phyloP scores from a whole-genome alignment of 805 yeast species.

The Saccharomycopsis vini region DNA sequence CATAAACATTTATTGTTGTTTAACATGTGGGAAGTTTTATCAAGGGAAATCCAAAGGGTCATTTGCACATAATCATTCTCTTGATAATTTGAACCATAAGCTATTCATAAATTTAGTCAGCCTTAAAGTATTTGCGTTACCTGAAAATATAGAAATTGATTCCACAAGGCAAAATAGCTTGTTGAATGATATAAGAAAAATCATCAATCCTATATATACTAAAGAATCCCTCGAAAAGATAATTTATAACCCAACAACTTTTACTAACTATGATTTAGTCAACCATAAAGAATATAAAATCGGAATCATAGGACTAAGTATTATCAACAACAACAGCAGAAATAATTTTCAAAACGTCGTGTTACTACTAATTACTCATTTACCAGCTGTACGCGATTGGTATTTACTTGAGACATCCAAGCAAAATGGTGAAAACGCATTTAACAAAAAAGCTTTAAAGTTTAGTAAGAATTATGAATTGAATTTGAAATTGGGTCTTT shows the following conservation, averaged over 20 bases:
- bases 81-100: conserved; percentile 50
- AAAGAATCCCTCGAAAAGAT: neutral
- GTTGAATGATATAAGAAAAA: conserved; percentile 43
- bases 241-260: neutral
- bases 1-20: conserved; percentile 60
- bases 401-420: conserved; percentile 24
- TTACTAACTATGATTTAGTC: conserved; percentile 29
- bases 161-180: conserved; percentile 19
- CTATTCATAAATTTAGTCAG: conserved; percentile 49
- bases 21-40: conserved; percentile 64
- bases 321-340: conserved; percentile 35
- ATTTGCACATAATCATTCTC: conserved; percentile 59
- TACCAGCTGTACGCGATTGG: conserved; percentile 39
- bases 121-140: conserved; percentile 46
- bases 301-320: conserved; percentile 48
- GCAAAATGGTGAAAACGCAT: neutral
- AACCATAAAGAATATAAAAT: conserved; percentile 39
- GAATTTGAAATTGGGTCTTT: conserved; percentile 34
- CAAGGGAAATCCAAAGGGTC: conserved; percentile 60
- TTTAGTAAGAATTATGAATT: conserved; percentile 27
- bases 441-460: conserved; percentile 20
- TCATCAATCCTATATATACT: conserved; percentile 42
- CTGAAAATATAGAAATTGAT: conserved; percentile 44
- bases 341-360: conserved; percentile 35
- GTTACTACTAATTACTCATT: conserved; percentile 47